Base-by-base conservation (phyloP, 306 rosid species). In the Canavalia ensiformis region DNA sequence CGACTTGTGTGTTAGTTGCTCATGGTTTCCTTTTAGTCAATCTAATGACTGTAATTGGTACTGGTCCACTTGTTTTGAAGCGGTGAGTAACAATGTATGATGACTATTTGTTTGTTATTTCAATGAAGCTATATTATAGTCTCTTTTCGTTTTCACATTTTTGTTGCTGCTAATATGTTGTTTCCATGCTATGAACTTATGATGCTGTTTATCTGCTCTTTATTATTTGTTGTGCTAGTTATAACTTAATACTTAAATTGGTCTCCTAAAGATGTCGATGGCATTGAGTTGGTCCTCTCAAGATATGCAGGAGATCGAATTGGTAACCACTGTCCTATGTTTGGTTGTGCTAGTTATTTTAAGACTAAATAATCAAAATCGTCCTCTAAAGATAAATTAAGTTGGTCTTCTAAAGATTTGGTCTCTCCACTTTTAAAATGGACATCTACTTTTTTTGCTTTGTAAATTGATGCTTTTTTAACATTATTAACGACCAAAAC, bases 71-170 rank as follows among this genome's bases (percentile, higher is more conserved):
- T 3, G 76, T 35, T 62, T 47, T 44, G 69, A 82, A 72, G 68
- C 34, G 68, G 76, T 68, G 69, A 74, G 41, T n/a, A 56, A 52
- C 59, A 11, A 45, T 79, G 29, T 74, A 25, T 51, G 84, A 51
- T 64, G 18, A 28, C 50, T 67, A 41, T 35, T 62, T 11, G 49
- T 58, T 52, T 68, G 52, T 18, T 60, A 70, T 6, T 18, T 71
- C 25, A 47, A 77, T 63, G 34, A 33, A 57, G 54, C 44, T 76
- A 12, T 67, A 8, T 72, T 67, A 8, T 72, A 34, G 33, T 41
- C 44, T 25, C 31, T 72, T 41, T 75, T 51, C 74, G 44, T 49
- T 54, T 25, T 25, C 11, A 49, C 9, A 11, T 13, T 84, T 10
- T 6, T 31, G 7, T 72, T 56, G 8, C 44, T 47, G 28, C 25